Evolutionary conservation across 208 protist genomes (phyloP).

Genomic region (Leishmania braziliensis): DNA sequence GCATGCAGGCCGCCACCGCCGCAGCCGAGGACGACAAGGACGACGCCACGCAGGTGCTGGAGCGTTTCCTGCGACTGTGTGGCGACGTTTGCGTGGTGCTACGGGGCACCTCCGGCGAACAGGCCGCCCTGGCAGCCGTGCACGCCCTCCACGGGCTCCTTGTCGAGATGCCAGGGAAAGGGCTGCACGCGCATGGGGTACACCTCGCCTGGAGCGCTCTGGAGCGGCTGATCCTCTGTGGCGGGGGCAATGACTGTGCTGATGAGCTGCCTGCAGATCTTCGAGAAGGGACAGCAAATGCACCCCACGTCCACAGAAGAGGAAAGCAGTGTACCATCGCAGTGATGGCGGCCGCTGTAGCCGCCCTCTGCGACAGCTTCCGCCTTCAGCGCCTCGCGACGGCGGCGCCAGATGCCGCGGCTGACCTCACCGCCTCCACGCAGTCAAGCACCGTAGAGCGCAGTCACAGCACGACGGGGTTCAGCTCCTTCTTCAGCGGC

Average conservation of each 20-base stretch:
- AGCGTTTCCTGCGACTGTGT: constrained; percentile 52
- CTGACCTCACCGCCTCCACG: not conserved
- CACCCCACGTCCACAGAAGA: constrained; percentile 29
- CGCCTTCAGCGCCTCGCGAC: constrained; percentile 32
- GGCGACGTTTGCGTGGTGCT: constrained; percentile 47
- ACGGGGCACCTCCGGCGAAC: constrained; percentile 49
- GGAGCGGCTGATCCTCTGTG: constrained; percentile 44
- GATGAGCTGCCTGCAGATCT: not conserved
- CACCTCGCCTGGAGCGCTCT: constrained; percentile 51
- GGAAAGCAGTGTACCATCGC: constrained; percentile 52
- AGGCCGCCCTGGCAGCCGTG: constrained; percentile 50
- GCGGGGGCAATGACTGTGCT: not conserved
- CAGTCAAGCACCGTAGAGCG: not conserved
- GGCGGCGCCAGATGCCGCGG: not conserved
- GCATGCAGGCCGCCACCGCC: constrained; percentile 32
- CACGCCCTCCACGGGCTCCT: constrained; percentile 64
- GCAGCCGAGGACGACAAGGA: not conserved
- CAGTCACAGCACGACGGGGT: not conserved
- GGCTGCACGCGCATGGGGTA: constrained; percentile 18
- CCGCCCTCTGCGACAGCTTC: constrained; percentile 59
- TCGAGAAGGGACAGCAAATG: not conserved
- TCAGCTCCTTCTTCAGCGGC: constrained; percentile 23
- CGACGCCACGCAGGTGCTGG: constrained; percentile 26
- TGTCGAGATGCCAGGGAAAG: constrained; percentile 36
- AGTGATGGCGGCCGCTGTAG: constrained; percentile 49